A percentile compares a stretch with the other conserved stretches of the same genome.
Conservation (phyloP, 768 basidiomycete genomes). For the Polyporus arcularius region DNA sequence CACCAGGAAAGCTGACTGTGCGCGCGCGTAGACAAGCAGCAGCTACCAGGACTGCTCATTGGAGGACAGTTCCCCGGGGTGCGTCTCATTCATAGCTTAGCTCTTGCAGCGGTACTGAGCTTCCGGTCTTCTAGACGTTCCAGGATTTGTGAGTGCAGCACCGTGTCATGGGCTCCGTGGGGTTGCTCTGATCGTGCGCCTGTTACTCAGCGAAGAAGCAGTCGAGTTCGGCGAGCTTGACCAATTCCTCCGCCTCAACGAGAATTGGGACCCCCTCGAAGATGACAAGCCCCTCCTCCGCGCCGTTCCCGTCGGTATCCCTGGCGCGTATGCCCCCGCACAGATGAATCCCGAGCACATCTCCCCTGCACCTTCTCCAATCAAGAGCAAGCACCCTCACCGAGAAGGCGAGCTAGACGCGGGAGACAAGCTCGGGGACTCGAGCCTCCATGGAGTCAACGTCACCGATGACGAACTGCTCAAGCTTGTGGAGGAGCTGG, state of each 20-base stretch:
- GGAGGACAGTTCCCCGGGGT: constrained; percentile 79
- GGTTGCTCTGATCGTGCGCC: background rate
- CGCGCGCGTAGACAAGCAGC: constrained; percentile 65
- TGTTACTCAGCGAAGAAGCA: constrained; percentile 69
- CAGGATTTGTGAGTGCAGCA: constrained; percentile 62
- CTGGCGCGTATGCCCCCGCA: constrained; percentile 71
- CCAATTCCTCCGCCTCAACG: constrained; percentile 69
- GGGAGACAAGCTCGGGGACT: constrained; percentile 66
- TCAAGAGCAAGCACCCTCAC: constrained; percentile 53
- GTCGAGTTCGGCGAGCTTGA: constrained; percentile 78
- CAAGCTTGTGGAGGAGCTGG: constrained; percentile 72
- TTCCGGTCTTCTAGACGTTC: constrained; percentile 52
- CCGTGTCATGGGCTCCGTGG: constrained; percentile 9
- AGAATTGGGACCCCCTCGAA: constrained; percentile 65
- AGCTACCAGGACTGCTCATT: constrained; percentile 81
- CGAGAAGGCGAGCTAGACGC: constrained; percentile 64
- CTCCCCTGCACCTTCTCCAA: constrained; percentile 34
- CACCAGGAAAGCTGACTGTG: background rate
- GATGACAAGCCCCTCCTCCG: constrained; percentile 58
- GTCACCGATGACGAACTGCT: constrained; percentile 75
- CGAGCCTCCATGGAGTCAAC: constrained; percentile 74
- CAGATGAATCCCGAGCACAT: constrained; percentile 84
- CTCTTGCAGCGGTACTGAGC: background rate
- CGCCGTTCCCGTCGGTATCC: constrained; percentile 72
- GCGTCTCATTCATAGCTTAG: constrained; percentile 33